phyloP scores from a whole-genome alignment of 164 flowering plant genomes.

The Malania oleifera region DNA sequence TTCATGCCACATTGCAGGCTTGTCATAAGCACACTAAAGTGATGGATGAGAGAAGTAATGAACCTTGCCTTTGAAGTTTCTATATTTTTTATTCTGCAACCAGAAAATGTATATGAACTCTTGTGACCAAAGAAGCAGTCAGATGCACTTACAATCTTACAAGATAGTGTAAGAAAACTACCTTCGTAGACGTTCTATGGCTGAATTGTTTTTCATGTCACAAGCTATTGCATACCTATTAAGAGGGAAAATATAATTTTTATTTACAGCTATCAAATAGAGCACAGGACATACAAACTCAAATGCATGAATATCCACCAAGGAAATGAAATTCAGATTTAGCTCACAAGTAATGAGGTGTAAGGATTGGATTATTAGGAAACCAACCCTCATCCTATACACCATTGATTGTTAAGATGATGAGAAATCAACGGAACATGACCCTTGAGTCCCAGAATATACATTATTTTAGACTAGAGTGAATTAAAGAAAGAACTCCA shows the following conservation, averaged over 20 bases:
- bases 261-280: background rate
- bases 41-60: background rate
- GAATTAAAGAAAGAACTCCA: too few relatives aligned
- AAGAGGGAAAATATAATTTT: background rate
- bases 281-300: too few relatives aligned
- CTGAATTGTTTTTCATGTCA: constrained; percentile 55
- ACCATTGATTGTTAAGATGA: too few relatives aligned
- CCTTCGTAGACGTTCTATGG: constrained; percentile 93
- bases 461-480: too few relatives aligned
- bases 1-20: background rate
- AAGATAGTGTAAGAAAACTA: constrained; percentile 19
- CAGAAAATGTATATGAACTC: constrained; percentile 2
- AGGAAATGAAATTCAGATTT: too few relatives aligned
- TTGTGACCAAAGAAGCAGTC: constrained; percentile 8
- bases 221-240: constrained; percentile 84
- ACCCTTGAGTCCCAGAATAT: too few relatives aligned
- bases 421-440: too few relatives aligned
- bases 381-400: too few relatives aligned
- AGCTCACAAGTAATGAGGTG: too few relatives aligned
- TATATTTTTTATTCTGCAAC: constrained; percentile 77
- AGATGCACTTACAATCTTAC: background rate
- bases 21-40: background rate
- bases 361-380: too few relatives aligned
- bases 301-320: too few relatives aligned
- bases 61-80: constrained; percentile 70